A percentile compares a stretch with the other conserved stretches of the same genome.
Evolutionary conservation across 495 filamentous ascomycete genomes (phyloP).

Genomic region (Sabuloglossum arenarium): DNA sequence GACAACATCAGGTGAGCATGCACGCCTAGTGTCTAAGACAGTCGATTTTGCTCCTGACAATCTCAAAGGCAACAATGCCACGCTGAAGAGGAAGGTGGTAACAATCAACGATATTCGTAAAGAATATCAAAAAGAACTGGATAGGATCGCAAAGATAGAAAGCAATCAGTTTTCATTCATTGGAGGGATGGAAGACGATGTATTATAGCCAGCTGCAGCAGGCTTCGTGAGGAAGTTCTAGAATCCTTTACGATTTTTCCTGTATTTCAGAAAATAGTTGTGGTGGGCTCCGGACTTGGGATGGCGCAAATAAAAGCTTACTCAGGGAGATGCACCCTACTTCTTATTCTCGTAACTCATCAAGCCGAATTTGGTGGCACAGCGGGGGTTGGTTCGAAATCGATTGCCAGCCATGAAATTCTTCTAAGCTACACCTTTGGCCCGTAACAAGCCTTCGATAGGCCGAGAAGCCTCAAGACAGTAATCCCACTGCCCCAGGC

Average conservation of each 20-base stretch:
- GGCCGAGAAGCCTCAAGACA: not conserved
- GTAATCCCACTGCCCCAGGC: not conserved
- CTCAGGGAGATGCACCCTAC: not conserved
- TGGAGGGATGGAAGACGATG: slow-evolving; percentile 13
- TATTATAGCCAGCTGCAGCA: not conserved
- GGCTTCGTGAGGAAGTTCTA: not conserved
- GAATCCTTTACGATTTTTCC: not conserved
- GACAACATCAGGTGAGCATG: not conserved
- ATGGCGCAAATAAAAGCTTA: not conserved
- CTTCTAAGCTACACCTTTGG: not conserved
- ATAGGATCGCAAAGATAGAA: slow-evolving; percentile 44
- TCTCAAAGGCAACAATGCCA: slow-evolving; percentile 19
- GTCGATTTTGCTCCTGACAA: slow-evolving; percentile 10
- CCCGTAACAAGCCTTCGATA: not conserved
- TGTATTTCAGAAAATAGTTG: not conserved
- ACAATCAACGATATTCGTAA: slow-evolving; percentile 66
- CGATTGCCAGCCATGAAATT: not conserved
- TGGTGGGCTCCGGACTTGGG: not conserved
- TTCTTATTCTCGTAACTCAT: not conserved
- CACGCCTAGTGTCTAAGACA: not conserved
- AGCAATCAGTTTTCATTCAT: slow-evolving; percentile 40
- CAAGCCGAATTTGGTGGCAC: too few species aligned
- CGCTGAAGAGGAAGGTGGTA: slow-evolving; percentile 35
- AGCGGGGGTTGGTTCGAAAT: not conserved
- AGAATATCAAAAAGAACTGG: slow-evolving; percentile 72